phyloP scores from a whole-genome alignment of 23 red algal species.

The Agarophyton chilense region DNA sequence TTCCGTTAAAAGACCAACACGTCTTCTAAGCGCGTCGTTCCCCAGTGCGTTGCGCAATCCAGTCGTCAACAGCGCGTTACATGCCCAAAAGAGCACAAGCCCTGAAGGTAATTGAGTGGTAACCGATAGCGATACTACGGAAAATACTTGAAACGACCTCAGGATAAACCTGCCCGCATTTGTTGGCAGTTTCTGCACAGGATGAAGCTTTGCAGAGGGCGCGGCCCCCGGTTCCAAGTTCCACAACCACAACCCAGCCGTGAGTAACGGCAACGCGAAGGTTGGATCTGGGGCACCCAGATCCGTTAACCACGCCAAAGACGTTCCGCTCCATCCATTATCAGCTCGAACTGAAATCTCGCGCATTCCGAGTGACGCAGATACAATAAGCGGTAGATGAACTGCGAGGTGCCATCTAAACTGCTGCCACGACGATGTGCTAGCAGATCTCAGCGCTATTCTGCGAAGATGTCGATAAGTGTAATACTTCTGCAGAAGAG shows the following conservation, averaged over 20 bases:
- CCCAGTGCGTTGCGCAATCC: constrained; percentile 1
- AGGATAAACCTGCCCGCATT: not conserved
- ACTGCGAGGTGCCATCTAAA: constrained; percentile 36
- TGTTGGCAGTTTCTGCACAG: not conserved
- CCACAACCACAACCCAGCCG: constrained; percentile 51
- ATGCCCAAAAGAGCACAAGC: constrained; percentile 55
- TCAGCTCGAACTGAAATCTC: not conserved
- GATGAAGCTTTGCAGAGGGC: not conserved
- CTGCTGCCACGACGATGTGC: constrained; percentile 49
- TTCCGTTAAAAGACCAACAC: constrained; percentile 40
- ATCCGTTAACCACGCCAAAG: constrained; percentile 12
- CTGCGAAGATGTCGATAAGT: constrained; percentile 58
- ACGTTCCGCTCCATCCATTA: constrained; percentile 31
- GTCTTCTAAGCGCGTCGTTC: not conserved
- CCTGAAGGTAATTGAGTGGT: constrained; percentile 49
- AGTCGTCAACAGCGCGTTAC: constrained; percentile 29
- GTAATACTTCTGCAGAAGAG: constrained; percentile 56
- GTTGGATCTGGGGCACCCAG: constrained; percentile 49
- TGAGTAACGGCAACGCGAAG: constrained; percentile 19
- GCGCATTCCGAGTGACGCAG: constrained; percentile 50
- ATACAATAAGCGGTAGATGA: constrained; percentile 45
- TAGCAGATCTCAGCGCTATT: constrained; percentile 51
- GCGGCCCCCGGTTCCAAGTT: constrained; percentile 41
- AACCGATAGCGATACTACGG: constrained; percentile 43
- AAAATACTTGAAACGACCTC: constrained; percentile 44